These are phyloP conservation scores for Hericium coralloides DNA, from an alignment of 768 basidiomycete genomes.

Conservation along the genomic window DNA sequence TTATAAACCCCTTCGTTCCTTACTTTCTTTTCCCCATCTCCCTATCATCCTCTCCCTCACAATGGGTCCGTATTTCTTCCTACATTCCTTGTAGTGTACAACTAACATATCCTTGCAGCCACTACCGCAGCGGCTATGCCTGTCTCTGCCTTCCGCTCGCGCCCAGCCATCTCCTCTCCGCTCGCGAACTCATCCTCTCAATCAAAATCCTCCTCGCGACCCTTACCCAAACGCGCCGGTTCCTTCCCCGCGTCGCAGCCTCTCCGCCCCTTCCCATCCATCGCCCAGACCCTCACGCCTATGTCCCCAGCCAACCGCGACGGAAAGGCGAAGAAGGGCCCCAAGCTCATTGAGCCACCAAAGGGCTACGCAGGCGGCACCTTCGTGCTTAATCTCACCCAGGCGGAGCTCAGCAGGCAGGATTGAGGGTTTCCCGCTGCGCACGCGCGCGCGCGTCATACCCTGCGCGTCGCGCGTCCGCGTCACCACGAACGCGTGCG, in stretches of 20 bases:
- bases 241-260: constrained; percentile 67
- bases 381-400: constrained; percentile 75
- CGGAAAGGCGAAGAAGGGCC: constrained; percentile 32
- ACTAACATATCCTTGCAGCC: constrained; percentile 24
- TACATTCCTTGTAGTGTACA: background rate
- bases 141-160: constrained; percentile 41
- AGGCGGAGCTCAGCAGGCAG: constrained; percentile 73
- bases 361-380: constrained; percentile 52
- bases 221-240: constrained; percentile 14
- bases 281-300: constrained; percentile 28
- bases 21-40: background rate
- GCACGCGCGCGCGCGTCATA: background rate
- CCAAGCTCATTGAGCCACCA: constrained; percentile 77
- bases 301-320: constrained; percentile 1
- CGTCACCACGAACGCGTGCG: background rate
- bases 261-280: constrained; percentile 68
- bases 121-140: constrained; percentile 22
- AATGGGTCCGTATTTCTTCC: background rate
- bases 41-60: background rate
- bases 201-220: constrained; percentile 24
- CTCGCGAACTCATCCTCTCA: constrained; percentile 6
- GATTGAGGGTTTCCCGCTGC: constrained; percentile 24
- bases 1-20: too few relatives aligned
- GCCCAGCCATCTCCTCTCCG: constrained; percentile 13
- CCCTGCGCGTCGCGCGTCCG: background rate